Evolutionary conservation across 495 filamentous ascomycete species (phyloP).

Genomic region (Lophium mytilinum): DNA sequence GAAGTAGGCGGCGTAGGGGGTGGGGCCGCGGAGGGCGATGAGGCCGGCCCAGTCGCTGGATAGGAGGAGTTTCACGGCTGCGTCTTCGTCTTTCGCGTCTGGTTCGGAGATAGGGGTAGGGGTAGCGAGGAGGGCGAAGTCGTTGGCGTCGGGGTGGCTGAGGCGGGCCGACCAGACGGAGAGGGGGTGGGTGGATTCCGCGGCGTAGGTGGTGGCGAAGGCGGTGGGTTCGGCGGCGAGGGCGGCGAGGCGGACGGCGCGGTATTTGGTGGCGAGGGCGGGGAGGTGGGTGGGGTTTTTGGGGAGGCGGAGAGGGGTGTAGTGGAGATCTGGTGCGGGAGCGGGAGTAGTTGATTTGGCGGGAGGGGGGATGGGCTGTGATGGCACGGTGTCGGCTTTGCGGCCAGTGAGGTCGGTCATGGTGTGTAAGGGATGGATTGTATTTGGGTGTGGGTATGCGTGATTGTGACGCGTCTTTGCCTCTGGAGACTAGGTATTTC

Average conservation of each 20-base stretch:
- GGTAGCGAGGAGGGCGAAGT: neutral
- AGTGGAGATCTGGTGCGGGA: neutral
- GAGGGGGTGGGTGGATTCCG: constrained; percentile 1
- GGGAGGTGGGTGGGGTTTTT: neutral
- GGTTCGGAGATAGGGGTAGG: neutral
- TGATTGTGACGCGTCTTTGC: too few relatives aligned
- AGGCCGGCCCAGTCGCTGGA: constrained; percentile 10
- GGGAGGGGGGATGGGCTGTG: too few relatives aligned
- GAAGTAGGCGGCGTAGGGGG: constrained; percentile 4
- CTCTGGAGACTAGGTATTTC: too few relatives aligned
- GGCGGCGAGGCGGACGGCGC: constrained; percentile 4
- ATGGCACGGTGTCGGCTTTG: too few relatives aligned
- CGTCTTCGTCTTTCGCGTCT: neutral
- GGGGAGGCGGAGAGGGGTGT: constrained; percentile 4
- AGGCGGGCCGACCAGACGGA: constrained; percentile 3
- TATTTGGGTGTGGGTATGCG: too few relatives aligned
- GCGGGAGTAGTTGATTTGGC: too few relatives aligned
- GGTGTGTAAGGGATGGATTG: too few relatives aligned
- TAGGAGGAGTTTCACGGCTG: neutral
- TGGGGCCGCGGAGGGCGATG: constrained; percentile 6
- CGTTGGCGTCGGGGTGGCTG: neutral
- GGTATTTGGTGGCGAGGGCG: neutral
- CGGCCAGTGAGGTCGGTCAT: too few relatives aligned
- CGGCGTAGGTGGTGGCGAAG: constrained; percentile 6
- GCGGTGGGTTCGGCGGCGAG: constrained; percentile 1